Evolutionary conservation across 345 rosid genomes (phyloP), one percentile per base, ranked within the genome.

Genomic region (Limnanthes douglasii): DNA sequence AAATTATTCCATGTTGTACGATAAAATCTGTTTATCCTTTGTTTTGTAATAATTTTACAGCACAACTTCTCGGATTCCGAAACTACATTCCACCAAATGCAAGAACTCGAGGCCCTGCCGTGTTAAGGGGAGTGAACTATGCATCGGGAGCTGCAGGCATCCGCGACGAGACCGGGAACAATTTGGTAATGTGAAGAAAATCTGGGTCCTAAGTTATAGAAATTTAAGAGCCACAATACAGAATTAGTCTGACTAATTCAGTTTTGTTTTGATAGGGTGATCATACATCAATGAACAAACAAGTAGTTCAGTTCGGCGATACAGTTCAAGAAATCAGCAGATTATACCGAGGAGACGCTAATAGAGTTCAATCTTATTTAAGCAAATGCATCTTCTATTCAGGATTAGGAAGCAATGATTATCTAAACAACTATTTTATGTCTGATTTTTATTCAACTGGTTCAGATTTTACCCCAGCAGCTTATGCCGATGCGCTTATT

Each of bases 111-210:
- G 93, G 95, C 1, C 54, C 59, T 26, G 48, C 55, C 11, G 0
- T 83, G 15, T 50, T 76, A 13, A 39, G 59, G 19, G 95, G 97
- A 28, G 76, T 56, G 15, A 88, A 83, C 37, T 88, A 57, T 18
- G 97, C 97, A 29, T 88, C 97, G 2, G 97, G 88, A 10, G 97
- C 90, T 21, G 65, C 95, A 2, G 97, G 97, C 15, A 88, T 88
- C 21, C 69, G 86, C 41, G 90, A 76, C 21, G 93, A 83, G 48
- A 88, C 97, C 0, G 97, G 97, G 23, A 62, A 55, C 21, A 86
- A 83, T 56, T 61, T 88, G 78, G 97, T 82, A 66, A 1, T 3
- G 2, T 13, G 4, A 11, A 21, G 39, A 36, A 21, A 5, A 19
- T 12, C 20, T 16, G 6, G 3, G 0, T 21, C 10, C 39, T 1